These are phyloP conservation scores for Lophiotrema nucula DNA, from an alignment of 495 filamentous ascomycete genomes.

Conservation along the genomic window DNA sequence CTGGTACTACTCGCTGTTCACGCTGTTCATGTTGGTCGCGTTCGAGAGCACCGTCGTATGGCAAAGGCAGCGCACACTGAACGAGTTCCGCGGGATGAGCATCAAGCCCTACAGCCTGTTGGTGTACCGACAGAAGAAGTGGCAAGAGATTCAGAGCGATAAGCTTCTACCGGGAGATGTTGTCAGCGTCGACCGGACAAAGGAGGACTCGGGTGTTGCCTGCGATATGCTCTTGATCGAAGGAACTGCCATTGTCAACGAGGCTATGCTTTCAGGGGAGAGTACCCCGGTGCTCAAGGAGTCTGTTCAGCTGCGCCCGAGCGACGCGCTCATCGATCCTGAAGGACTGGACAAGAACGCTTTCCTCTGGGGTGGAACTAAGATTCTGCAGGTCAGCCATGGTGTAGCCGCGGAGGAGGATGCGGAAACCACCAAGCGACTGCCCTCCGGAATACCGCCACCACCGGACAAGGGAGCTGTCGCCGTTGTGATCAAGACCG, in stretches of 20 bases:
- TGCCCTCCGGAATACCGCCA: constrained; percentile 69
- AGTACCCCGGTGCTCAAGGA: constrained; percentile 97
- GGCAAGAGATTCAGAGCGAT: constrained; percentile 88
- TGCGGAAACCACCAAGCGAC: constrained; percentile 56
- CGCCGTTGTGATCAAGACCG: constrained; percentile 93
- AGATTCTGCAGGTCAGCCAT: constrained; percentile 93
- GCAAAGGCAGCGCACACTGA: constrained; percentile 96
- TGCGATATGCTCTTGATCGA: constrained; percentile 96
- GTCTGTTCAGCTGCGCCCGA: constrained; percentile 86
- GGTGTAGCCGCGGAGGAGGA: constrained; percentile 66
- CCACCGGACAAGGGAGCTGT: constrained; percentile 90
- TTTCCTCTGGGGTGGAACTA: constrained; percentile 94
- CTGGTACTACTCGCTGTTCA: constrained; percentile 99
- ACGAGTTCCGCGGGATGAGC: constrained; percentile 97
- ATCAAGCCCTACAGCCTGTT: constrained; percentile 96
- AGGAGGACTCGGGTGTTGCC: constrained; percentile 94
- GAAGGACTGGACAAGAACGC: constrained; percentile 95
- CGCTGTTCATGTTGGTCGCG: constrained; percentile 93
- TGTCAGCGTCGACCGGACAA: constrained; percentile 89
- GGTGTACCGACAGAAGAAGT: constrained; percentile 81
- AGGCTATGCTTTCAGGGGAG: constrained; percentile 98
- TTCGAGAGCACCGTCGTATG: constrained; percentile 99
- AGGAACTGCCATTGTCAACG: constrained; percentile 95
- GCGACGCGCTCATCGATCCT: constrained; percentile 77
- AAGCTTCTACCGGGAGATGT: constrained; percentile 95